Evolutionary conservation across 2,329 filamentous ascomycete genomes (phyloP).

Genomic region (Akanthomyces dipterigenus): DNA sequence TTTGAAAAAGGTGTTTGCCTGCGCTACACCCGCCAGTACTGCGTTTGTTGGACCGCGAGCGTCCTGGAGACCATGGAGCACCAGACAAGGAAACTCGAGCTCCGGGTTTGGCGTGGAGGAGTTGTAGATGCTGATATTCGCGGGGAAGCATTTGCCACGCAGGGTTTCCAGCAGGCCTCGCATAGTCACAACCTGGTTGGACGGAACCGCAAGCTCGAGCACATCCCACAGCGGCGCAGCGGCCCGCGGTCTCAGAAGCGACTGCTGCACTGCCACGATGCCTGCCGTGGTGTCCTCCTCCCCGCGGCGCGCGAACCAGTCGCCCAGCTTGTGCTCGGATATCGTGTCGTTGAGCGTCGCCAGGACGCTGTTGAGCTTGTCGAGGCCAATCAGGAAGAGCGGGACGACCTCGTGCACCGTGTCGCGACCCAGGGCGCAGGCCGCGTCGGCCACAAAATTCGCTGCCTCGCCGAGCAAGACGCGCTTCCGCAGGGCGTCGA

Average conservation of each 20-base stretch:
- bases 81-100: background rate
- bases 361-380: conserved; percentile 6
- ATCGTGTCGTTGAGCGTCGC: background rate
- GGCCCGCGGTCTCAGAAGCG: background rate
- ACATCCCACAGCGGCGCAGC: background rate
- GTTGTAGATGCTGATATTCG: background rate
- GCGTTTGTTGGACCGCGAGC: background rate
- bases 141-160: background rate
- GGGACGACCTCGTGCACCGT: conserved; percentile 5
- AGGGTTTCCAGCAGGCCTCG: background rate
- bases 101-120: background rate
- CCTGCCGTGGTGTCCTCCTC: background rate
- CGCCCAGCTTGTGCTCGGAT: conserved; percentile 1
- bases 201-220: background rate
- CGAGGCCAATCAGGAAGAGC: conserved; percentile 6
- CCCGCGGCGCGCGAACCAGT: conserved; percentile 4
- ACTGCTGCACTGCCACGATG: background rate
- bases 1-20: background rate
- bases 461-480: conserved; percentile 9
- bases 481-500: background rate
- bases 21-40: background rate
- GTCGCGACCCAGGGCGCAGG: conserved; percentile 7
- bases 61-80: background rate
- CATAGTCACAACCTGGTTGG: background rate
- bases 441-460: conserved; percentile 7